Percentiles rank a stretch among this genome's conserved stretches.
phyloP scores from a whole-genome alignment of 192 early-diverging fungal species.

The Phycomyces blakesleeanus region DNA sequence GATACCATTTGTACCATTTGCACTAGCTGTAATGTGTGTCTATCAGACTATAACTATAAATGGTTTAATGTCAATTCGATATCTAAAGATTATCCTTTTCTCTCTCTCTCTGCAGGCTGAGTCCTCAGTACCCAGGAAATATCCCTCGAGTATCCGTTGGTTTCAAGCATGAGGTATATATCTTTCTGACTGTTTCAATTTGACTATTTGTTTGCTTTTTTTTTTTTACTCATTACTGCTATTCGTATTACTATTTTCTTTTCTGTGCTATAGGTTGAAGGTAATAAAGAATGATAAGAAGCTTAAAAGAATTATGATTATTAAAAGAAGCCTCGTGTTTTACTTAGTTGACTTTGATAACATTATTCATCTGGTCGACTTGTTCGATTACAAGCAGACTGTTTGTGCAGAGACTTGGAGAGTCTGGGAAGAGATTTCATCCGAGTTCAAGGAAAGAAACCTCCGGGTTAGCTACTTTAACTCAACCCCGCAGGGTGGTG shows the following conservation, averaged over 20 bases:
- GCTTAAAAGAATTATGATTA: no score
- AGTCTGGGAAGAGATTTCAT: conserved; percentile 52
- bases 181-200: no score
- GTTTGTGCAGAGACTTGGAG: conserved; percentile 66
- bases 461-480: conserved; percentile 70
- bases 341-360: conserved; percentile 66
- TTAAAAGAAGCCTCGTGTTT: no score
- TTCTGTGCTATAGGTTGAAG: conserved; percentile 29
- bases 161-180: conserved; percentile 54
- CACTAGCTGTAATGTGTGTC: no score
- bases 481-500: conserved; percentile 83
- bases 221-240: conserved; percentile 1
- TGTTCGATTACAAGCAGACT: conserved; percentile 60
- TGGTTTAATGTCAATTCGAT: no score
- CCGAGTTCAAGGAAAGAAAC: conserved; percentile 52
- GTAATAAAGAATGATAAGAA: no score
- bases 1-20: no score
- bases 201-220: no score
- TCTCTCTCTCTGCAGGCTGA: no score
- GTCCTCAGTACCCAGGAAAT: conserved; percentile 66
- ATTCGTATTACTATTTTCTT: not conserved
- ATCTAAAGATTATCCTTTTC: no score
- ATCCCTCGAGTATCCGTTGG: conserved; percentile 70
- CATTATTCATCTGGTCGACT: conserved; percentile 62
- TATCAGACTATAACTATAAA: no score